phyloP scores from a whole-genome alignment of 257 asterid species.

The Ballota nigra region DNA sequence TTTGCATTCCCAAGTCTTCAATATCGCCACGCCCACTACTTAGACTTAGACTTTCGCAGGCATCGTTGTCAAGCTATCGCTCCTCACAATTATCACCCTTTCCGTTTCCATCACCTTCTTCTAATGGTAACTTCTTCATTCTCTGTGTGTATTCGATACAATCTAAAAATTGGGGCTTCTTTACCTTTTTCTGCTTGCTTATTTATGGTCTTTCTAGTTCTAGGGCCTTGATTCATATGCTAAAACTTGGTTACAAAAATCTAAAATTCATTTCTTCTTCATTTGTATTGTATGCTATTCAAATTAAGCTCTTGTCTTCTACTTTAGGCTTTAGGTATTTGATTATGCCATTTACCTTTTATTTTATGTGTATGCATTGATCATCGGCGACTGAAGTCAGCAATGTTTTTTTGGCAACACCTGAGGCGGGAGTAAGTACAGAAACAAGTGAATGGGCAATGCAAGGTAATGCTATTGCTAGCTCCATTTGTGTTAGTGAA shows the following conservation, averaged over 20 bases:
- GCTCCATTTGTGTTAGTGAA: neutral
- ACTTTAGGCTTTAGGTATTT: neutral
- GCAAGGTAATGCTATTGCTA: slow-evolving; percentile 88
- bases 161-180: too few species aligned
- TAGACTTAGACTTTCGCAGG: slow-evolving; percentile 13
- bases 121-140: slow-evolving; percentile 21
- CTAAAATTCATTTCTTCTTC: neutral
- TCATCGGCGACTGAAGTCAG: slow-evolving; percentile 37
- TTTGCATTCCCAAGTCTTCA: slow-evolving; percentile 20
- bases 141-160: neutral
- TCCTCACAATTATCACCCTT: slow-evolving; percentile 21
- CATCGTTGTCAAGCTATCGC: slow-evolving; percentile 21
- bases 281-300: neutral
- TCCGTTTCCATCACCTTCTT: slow-evolving; percentile 21
- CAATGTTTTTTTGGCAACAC: slow-evolving; percentile 52
- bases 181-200: neutral
- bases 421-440: slow-evolving; percentile 60
- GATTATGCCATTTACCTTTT: neutral
- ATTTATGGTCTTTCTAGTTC: neutral
- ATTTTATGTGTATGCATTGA: neutral
- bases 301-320: neutral
- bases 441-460: slow-evolving; percentile 86
- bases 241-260: neutral
- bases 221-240: neutral
- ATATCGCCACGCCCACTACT: slow-evolving; percentile 6